These are phyloP conservation scores for Leptographium flavum DNA, from an alignment of 2,329 filamentous ascomycete species.

Conservation along the genomic window DNA sequence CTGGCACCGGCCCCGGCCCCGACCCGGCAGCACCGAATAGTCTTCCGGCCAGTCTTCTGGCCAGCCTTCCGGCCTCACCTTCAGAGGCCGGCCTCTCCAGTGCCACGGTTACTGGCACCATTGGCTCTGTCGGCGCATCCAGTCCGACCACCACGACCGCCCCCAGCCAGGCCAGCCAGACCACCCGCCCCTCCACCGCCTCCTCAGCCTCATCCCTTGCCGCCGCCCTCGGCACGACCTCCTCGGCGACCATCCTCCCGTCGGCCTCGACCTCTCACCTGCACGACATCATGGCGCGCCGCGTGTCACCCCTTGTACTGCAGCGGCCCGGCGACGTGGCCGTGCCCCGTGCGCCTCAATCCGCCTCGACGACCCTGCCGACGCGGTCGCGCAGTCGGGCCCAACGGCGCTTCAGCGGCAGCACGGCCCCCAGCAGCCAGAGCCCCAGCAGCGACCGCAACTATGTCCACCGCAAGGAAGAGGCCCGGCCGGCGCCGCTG, in stretches of 20 bases:
- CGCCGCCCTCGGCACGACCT: not conserved
- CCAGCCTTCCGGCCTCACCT: too few species aligned
- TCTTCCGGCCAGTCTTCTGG: too few species aligned
- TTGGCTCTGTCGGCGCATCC: constrained; percentile 18
- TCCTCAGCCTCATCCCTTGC: not conserved
- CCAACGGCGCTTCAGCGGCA: constrained; percentile 66
- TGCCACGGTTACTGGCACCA: constrained; percentile 30
- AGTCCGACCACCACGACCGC: constrained; percentile 15
- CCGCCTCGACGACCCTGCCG: constrained; percentile 12
- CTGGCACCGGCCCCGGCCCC: not conserved
- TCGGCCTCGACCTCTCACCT: not conserved
- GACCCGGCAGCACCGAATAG: not conserved
- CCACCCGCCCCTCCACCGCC: constrained; percentile 10
- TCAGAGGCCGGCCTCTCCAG: constrained; percentile 37
- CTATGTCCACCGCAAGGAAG: constrained; percentile 33
- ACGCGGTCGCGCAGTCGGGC: constrained; percentile 43
- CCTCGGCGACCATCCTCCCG: constrained; percentile 6
- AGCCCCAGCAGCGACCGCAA: constrained; percentile 59
- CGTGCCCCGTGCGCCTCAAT: constrained; percentile 9
- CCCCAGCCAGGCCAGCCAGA: too few species aligned
- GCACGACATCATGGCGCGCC: not conserved
- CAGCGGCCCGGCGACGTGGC: not conserved
- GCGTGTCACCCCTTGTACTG: not conserved
- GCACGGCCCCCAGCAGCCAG: constrained; percentile 67
- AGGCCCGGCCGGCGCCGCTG: constrained; percentile 47